Evolutionary conservation across 2,329 filamentous ascomycete species (phyloP), one percentile per base, ranked within the genome.

Genomic region (Colletotrichum incanum): DNA sequence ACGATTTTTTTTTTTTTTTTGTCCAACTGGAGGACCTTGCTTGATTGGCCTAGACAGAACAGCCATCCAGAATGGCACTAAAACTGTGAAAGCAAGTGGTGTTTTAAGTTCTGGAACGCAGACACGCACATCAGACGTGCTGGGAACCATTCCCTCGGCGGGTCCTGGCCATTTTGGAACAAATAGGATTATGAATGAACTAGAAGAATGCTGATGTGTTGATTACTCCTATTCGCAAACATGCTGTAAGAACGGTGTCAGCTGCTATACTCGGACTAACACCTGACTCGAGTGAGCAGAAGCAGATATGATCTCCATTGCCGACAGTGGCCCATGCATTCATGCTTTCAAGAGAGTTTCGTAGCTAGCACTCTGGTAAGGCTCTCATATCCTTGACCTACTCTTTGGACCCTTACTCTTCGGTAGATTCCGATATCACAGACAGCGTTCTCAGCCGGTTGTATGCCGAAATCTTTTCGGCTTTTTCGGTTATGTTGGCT

Each of bases 311-410:
- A 26, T 16, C 20, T 34, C 28, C 12, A n/a, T 37, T 39, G 52
- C 20, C 18, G 34, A 41, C 37, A 7, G 37, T 4, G 20, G 20
- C 20, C 34, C n/a, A 26, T 37, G 31, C 23, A 18, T 14, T n/a
- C 26, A n/a, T 56, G 8, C 2, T 2, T 2, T 5, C 4, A 1
- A n/a, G 11, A 47, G 18, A 37, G 4, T n/a, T 16, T 2, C 1
- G 11, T 2, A n/a, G 52, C 18, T n/a, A 5, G 3, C 18, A 34
- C 9, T n/a, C 2, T 4, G 5, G 5, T 23, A 23, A 11, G 12
- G 2, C n/a, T 23, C 5, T 23, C 6, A 9, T n/a, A 14, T 16
- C 5, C 18, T 0, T 16, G 20, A 0, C 12, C 2, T 8, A 39
- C 11, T 23, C 12, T 8, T 6, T 9, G n/a, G 5, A 18, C 11